Evolutionary conservation across 345 rosid species (phyloP).

Genomic region (Sapria himalayana): DNA sequence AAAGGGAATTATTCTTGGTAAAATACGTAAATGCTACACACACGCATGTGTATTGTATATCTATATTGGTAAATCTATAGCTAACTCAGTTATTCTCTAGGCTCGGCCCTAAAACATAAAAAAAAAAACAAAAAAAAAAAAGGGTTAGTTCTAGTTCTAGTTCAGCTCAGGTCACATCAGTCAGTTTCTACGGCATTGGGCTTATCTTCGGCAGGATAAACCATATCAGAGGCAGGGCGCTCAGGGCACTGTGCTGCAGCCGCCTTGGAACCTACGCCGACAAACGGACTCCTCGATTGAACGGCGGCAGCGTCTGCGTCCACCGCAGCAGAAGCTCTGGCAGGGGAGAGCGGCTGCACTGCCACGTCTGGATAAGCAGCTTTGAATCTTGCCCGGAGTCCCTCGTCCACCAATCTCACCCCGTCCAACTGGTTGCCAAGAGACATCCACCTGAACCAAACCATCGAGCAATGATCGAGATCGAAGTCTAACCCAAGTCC

Average conservation of each 20-base stretch:
- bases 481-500: not conserved
- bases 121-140: no score
- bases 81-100: not conserved
- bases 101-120: not conserved
- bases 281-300: constrained; percentile 29
- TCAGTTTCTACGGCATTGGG: constrained; percentile 25
- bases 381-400: constrained; percentile 76
- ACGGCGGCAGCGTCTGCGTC: constrained; percentile 33
- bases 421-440: constrained; percentile 87
- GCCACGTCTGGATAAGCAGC: constrained; percentile 76
- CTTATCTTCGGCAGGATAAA: constrained; percentile 21
- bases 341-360: constrained; percentile 83
- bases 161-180: constrained; percentile 20
- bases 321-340: constrained; percentile 57
- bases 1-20: no score
- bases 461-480: not conserved
- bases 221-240: constrained; percentile 13
- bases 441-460: constrained; percentile 58
- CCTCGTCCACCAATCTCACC: constrained; percentile 75
- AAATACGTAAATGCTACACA: not conserved
- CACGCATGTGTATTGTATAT: constrained; percentile 3
- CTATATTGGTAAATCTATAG: not conserved
- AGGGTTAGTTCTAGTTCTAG: not conserved
- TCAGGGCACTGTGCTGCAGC: constrained; percentile 12
- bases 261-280: constrained; percentile 18